A percentile compares a stretch with the other conserved stretches of the same genome.
Evolutionary conservation across 768 basidiomycete species (phyloP).

Genomic region (Coprinopsis sp.): DNA sequence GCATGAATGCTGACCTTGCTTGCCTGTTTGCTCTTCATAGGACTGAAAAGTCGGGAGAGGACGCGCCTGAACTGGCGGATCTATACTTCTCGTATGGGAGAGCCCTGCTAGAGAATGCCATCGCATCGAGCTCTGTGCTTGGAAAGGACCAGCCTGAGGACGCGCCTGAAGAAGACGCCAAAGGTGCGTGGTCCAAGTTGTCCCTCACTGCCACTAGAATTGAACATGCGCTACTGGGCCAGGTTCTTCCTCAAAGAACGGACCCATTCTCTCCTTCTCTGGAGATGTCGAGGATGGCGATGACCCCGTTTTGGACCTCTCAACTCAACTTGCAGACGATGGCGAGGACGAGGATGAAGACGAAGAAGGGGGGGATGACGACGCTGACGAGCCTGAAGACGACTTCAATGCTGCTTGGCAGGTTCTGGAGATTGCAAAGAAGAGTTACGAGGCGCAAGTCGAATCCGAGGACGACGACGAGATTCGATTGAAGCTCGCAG

Average conservation of each 20-base stretch:
- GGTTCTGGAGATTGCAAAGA: conserved; percentile 89
- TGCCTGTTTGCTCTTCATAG: conserved; percentile 37
- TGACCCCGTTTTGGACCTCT: conserved; percentile 57
- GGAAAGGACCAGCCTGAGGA: conserved; percentile 78
- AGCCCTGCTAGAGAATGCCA: conserved; percentile 89
- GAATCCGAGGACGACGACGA: conserved; percentile 51
- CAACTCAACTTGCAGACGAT: conserved; percentile 45
- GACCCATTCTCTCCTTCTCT: conserved; percentile 71
- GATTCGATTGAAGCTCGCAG: conserved; percentile 78
- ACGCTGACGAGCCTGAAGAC: conserved; percentile 84
- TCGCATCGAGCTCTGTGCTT: conserved; percentile 79
- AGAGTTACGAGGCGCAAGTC: conserved; percentile 71
- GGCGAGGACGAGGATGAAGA: conserved; percentile 49
- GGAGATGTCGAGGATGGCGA: conserved; percentile 68
- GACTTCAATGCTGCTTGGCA: conserved; percentile 99
- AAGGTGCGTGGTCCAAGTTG: conserved; percentile 21
- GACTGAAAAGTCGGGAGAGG: conserved; percentile 70
- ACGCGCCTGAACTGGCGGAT: conserved; percentile 81
- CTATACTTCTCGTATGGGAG: conserved; percentile 89
- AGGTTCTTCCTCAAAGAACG: conserved; percentile 37
- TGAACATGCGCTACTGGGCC: conserved; percentile 7
- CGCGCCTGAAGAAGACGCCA: conserved; percentile 39
- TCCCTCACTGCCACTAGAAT: neutral
- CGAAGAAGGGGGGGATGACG: conserved; percentile 56
- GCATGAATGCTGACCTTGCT: conserved; percentile 5